Conservation (phyloP, 495 filamentous ascomycete genomes). For the Aspergillus kassunensis region DNA sequence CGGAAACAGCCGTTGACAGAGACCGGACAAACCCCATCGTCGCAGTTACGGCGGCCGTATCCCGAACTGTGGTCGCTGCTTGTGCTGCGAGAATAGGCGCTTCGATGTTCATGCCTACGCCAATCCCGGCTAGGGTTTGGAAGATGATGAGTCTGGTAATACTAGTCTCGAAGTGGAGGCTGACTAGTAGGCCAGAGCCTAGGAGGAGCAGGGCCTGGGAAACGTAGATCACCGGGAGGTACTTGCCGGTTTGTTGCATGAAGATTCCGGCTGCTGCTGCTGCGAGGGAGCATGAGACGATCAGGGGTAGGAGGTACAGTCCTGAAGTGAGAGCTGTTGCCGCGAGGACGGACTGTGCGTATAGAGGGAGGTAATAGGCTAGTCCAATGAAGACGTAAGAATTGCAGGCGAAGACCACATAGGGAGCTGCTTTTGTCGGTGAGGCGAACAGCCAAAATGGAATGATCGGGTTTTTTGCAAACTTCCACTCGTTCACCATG, state of each 20-base stretch:
- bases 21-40: conserved; percentile 37
- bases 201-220: conserved; percentile 40
- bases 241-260: conserved; percentile 50
- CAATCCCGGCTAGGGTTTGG: conserved; percentile 49
- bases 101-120: conserved; percentile 67
- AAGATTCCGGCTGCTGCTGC: conserved; percentile 39
- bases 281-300: conserved; percentile 24
- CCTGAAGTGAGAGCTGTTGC: conserved; percentile 63
- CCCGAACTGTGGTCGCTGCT: conserved; percentile 23
- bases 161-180: conserved; percentile 49
- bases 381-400: conserved; percentile 39
- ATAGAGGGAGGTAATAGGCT: conserved; percentile 40
- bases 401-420: conserved; percentile 41
- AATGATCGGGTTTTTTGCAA: conserved; percentile 67
- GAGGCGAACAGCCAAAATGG: conserved; percentile 60
- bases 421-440: conserved; percentile 38
- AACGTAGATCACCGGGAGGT: conserved; percentile 49
- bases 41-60: conserved; percentile 36
- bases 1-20: conserved; percentile 32
- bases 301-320: conserved; percentile 63
- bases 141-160: conserved; percentile 58
- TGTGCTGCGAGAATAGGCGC: conserved; percentile 46
- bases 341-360: conserved; percentile 56
- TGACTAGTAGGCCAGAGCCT: not conserved
- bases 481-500: conserved; percentile 58